Evolutionary conservation across 2,329 filamentous ascomycete genomes (phyloP).

Genomic region (Fusarium ambrosium): DNA sequence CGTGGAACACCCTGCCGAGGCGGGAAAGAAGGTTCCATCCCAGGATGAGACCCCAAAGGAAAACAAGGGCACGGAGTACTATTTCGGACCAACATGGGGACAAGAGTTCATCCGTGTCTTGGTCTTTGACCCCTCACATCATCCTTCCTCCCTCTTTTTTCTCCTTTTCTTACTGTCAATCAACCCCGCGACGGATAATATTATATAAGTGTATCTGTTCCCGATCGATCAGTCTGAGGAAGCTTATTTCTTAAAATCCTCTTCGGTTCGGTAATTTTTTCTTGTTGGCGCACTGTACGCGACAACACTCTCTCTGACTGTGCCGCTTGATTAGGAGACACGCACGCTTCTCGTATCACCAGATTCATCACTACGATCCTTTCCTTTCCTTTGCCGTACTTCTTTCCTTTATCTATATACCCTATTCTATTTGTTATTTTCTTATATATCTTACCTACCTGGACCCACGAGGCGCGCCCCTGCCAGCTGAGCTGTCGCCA

Average conservation of each 20-base stretch:
- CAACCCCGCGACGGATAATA: neutral
- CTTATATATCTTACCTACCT: neutral
- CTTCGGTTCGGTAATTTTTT: neutral
- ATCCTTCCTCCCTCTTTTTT: neutral
- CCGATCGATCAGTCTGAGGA: constrained; percentile 1
- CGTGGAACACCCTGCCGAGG: constrained; percentile 31
- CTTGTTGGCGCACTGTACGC: neutral
- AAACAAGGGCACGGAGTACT: neutral
- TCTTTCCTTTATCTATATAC: neutral
- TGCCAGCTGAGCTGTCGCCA: constrained; percentile 6
- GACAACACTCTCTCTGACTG: neutral
- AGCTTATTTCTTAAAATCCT: neutral
- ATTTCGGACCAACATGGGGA: neutral
- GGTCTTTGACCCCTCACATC: neutral
- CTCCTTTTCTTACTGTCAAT: neutral
- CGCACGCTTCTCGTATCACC: neutral
- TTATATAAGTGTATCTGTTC: neutral
- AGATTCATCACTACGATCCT: neutral
- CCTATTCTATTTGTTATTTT: neutral
- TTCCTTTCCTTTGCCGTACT: neutral
- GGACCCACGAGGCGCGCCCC: neutral
- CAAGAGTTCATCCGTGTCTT: constrained; percentile 18
- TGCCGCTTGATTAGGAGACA: neutral
- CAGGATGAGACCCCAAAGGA: neutral
- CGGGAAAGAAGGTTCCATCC: neutral